These are phyloP conservation scores for Metschnikowia chrysomelidarum DNA, from an alignment of 805 yeast species.

Conservation along the genomic window DNA sequence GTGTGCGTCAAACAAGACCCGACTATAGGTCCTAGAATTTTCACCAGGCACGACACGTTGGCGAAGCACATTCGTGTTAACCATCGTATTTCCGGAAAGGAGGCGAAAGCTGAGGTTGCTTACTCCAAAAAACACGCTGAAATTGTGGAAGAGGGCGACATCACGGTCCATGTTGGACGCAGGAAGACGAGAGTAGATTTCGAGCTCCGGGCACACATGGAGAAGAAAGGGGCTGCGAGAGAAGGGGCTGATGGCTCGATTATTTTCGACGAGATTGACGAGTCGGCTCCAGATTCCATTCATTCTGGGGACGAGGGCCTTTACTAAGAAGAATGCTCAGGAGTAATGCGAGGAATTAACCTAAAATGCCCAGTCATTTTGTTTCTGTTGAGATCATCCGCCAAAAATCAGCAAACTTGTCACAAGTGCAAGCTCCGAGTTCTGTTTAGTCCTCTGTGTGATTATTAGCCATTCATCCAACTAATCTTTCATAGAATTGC, in stretches of 20 bases:
- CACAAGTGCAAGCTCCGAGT: no score
- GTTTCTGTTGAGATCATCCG: no score
- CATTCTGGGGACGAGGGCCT: conserved; percentile 13
- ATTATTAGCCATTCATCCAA: no score
- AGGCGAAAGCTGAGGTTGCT: conserved; percentile 47
- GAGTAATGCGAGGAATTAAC: no score
- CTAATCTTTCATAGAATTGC: no score
- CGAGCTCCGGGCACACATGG: conserved; percentile 46
- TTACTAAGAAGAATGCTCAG: conserved; percentile 3
- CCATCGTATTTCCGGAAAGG: conserved; percentile 45
- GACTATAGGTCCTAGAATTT: conserved; percentile 63
- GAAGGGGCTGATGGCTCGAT: conserved; percentile 18
- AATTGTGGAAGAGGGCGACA: conserved; percentile 48
- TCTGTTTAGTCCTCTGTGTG: no score
- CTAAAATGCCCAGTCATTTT: no score
- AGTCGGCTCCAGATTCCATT: conserved; percentile 16
- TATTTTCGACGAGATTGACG: conserved; percentile 16
- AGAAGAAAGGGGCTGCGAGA: conserved; percentile 25
- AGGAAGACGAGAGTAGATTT: conserved; percentile 46
- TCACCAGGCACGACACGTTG: conserved; percentile 91
- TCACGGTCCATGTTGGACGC: conserved; percentile 46
- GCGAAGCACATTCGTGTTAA: conserved; percentile 75
- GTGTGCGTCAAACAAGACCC: conserved; percentile 75
- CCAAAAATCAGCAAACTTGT: no score
- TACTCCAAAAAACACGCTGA: conserved; percentile 46